Conservation (phyloP, 768 basidiomycete genomes). For the Kwoniella heveanensis region DNA sequence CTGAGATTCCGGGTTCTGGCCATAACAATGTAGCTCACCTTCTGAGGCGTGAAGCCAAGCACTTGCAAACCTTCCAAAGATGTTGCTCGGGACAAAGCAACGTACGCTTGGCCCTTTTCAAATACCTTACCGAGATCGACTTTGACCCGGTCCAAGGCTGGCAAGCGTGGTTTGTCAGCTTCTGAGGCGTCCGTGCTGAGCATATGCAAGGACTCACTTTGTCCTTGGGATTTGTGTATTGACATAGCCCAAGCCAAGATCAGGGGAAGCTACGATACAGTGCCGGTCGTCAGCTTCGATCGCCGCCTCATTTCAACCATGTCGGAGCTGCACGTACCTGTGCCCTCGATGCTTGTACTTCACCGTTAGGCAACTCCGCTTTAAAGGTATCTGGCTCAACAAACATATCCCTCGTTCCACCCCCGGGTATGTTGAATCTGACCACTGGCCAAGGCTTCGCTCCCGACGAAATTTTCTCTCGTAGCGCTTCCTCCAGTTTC, state of each 20-base stretch:
- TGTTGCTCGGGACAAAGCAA: constrained; percentile 55
- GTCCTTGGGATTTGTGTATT: constrained; percentile 97
- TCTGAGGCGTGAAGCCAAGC: constrained; percentile 46
- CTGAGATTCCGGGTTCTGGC: too few species aligned
- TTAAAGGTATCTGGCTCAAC: constrained; percentile 79
- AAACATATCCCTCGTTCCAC: constrained; percentile 61
- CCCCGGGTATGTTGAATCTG: constrained; percentile 70
- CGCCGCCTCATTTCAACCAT: background rate
- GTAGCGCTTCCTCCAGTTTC: constrained; percentile 29
- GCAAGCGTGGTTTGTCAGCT: background rate
- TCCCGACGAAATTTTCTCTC: constrained; percentile 46
- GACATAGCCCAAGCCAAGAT: constrained; percentile 97
- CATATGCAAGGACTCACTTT: constrained; percentile 60
- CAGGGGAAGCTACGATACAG: constrained; percentile 68
- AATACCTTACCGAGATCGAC: constrained; percentile 92
- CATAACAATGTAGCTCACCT: constrained; percentile 37
- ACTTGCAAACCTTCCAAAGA: constrained; percentile 55
- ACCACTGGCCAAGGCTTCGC: constrained; percentile 66
- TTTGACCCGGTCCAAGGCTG: constrained; percentile 81
- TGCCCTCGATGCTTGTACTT: constrained; percentile 72
- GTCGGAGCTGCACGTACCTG: constrained; percentile 65
- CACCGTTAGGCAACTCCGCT: constrained; percentile 81
- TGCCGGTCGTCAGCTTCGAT: background rate
- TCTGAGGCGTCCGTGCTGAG: background rate
- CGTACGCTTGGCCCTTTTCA: constrained; percentile 61